Evolutionary conservation across 805 yeast genomes (phyloP).

Genomic region (Suhomyces sp.): DNA sequence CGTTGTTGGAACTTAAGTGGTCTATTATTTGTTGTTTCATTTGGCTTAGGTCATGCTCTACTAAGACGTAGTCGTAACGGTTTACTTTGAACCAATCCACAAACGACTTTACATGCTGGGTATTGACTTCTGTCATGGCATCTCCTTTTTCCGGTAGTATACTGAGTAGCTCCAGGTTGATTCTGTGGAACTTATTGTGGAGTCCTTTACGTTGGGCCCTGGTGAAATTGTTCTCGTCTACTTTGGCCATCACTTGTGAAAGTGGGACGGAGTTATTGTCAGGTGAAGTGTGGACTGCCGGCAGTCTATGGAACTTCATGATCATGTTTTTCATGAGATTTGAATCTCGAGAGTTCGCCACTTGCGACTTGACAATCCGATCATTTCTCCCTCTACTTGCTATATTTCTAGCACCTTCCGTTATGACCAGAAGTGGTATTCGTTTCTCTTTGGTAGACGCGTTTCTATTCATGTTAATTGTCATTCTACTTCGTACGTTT

Average conservation of each 20-base stretch:
- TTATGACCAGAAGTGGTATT: neutral
- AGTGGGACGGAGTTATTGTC: neutral
- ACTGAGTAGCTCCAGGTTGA: constrained; percentile 1
- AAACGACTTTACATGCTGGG: neutral
- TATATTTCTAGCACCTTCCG: neutral
- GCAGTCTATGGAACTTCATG: neutral
- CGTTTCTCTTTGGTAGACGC: neutral
- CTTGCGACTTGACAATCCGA: neutral
- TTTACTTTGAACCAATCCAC: constrained; percentile 9
- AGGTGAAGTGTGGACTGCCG: neutral
- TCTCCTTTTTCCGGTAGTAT: neutral
- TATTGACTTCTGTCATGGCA: neutral
- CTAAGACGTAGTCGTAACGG: constrained; percentile 6
- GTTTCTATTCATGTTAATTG: neutral
- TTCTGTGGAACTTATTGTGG: constrained; percentile 1
- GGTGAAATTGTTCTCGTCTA: neutral
- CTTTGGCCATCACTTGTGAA: neutral
- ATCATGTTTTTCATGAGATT: neutral
- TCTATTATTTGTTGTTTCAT: neutral
- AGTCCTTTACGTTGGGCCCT: neutral
- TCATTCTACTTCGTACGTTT: neutral
- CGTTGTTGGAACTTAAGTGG: neutral
- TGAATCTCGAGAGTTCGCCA: neutral
- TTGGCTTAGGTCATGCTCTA: neutral
- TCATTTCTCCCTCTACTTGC: neutral